Conservation (phyloP, 495 filamentous ascomycete genomes). For the Podospora comata region DNA sequence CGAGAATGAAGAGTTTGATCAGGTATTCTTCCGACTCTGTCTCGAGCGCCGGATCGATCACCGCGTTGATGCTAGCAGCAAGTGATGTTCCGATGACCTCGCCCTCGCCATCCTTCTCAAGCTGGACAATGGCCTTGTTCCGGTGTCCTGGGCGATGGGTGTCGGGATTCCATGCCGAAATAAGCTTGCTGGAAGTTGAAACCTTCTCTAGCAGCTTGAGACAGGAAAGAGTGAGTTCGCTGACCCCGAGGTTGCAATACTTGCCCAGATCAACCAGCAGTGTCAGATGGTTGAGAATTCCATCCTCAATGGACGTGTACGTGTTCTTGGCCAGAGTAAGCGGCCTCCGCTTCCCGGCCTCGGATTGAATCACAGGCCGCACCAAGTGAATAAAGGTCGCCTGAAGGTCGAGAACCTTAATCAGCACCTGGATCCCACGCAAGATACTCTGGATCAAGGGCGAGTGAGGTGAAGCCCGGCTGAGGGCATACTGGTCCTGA, state of each 20-base stretch:
- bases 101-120: conserved; percentile 67
- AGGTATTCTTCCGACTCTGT: conserved; percentile 62
- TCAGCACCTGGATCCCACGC: conserved; percentile 74
- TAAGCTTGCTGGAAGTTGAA: conserved; percentile 72
- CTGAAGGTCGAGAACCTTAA: conserved; percentile 76
- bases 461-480: conserved; percentile 64
- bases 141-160: conserved; percentile 52
- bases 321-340: conserved; percentile 63
- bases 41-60: conserved; percentile 62
- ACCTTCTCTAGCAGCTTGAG: conserved; percentile 80
- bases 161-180: conserved; percentile 52
- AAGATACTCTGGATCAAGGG: conserved; percentile 71
- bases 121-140: conserved; percentile 75
- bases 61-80: conserved; percentile 58
- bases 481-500: conserved; percentile 65
- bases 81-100: conserved; percentile 67
- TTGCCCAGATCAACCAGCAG: conserved; percentile 75
- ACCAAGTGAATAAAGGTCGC: conserved; percentile 88
- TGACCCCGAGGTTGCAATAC: conserved; percentile 77
- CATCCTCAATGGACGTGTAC: conserved; percentile 86
- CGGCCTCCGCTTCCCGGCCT: conserved; percentile 28
- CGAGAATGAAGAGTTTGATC: conserved; percentile 74
- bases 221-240: conserved; percentile 69
- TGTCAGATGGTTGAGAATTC: conserved; percentile 71
- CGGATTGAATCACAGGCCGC: conserved; percentile 63